Conservation (phyloP, 148 eudicot genomes). For the Diospyros kaki region DNA sequence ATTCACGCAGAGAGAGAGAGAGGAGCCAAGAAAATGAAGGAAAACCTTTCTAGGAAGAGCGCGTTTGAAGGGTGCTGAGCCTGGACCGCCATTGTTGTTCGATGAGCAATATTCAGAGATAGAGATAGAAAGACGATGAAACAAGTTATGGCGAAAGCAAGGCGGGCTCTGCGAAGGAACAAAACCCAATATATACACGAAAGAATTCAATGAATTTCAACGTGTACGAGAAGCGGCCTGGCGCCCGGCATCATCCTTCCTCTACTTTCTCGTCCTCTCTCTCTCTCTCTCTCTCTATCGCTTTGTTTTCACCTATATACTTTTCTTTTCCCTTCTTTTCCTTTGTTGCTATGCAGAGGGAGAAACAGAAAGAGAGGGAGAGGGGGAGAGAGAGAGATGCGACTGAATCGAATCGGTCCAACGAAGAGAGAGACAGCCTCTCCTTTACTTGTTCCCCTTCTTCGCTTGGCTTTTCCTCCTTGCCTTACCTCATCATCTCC, state of each 20-base stretch:
- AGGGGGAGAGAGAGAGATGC: slow-evolving; percentile 23
- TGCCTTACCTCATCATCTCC: no score
- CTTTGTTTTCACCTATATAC: slow-evolving; percentile 14
- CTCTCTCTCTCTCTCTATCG: background rate
- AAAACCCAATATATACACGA: background rate
- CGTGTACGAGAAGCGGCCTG: background rate
- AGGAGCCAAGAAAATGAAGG: background rate
- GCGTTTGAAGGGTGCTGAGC: slow-evolving; percentile 54
- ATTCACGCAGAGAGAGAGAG: background rate
- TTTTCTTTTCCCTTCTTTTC: background rate
- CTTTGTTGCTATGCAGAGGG: slow-evolving; percentile 5
- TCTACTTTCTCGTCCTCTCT: background rate
- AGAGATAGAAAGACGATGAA: background rate
- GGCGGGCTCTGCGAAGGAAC: background rate
- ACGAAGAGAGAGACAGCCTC: slow-evolving; percentile 4
- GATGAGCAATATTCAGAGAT: background rate
- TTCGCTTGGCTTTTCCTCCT: slow-evolving; percentile 28
- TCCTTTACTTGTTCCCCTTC: background rate
- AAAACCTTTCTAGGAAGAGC: slow-evolving; percentile 40
- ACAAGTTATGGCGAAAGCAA: background rate
- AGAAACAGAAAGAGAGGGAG: background rate
- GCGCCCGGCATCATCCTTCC: background rate
- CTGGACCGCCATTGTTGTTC: slow-evolving; percentile 40
- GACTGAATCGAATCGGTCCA: slow-evolving; percentile 35
- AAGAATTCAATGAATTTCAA: background rate